Percentiles rank a stretch among this genome's conserved stretches.
Conservation (phyloP, 225 moss, liverwort and hornwort genomes). For the Lunularia cruciata region DNA sequence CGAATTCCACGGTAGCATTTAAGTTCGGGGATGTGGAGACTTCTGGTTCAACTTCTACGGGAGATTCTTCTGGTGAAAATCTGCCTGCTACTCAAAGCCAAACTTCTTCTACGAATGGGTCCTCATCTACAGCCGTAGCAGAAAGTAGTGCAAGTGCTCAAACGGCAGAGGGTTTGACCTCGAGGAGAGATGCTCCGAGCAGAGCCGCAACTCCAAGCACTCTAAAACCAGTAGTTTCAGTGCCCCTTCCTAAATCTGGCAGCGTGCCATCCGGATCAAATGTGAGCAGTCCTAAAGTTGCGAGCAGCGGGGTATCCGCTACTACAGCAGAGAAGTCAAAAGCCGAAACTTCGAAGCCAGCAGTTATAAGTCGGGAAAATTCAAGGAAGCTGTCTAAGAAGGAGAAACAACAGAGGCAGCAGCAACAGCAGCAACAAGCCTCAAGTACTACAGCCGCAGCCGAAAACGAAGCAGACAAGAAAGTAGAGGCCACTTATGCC, state of each 20-base stretch:
- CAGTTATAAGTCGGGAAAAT: slow-evolving; percentile 45
- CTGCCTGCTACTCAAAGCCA: slow-evolving; percentile 23
- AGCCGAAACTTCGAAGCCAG: slow-evolving; percentile 54
- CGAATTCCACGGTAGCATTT: slow-evolving; percentile 46
- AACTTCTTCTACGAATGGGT: slow-evolving; percentile 44
- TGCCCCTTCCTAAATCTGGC: slow-evolving; percentile 52
- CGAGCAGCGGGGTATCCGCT: slow-evolving; percentile 51
- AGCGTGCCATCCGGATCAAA: slow-evolving; percentile 51
- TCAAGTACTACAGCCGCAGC: slow-evolving; percentile 22
- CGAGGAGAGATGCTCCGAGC: slow-evolving; percentile 40
- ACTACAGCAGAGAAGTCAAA: slow-evolving; percentile 61
- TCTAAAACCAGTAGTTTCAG: slow-evolving; percentile 52
- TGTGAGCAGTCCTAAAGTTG: slow-evolving; percentile 64
- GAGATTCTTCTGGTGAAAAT: slow-evolving; percentile 43
- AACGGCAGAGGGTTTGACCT: slow-evolving; percentile 29
- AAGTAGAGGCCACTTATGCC: slow-evolving; percentile 13
- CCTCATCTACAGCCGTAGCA: slow-evolving; percentile 45
- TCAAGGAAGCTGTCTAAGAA: slow-evolving; percentile 54
- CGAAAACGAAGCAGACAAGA: slow-evolving; percentile 56
- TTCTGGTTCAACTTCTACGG: slow-evolving; percentile 49
- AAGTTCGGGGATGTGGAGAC: slow-evolving; percentile 94
- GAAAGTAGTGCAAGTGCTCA: slow-evolving; percentile 30
- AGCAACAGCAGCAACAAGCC: slow-evolving; percentile 60
- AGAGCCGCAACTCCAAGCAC: slow-evolving; percentile 36
- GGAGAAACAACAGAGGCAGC: slow-evolving; percentile 62